phyloP scores from a whole-genome alignment of 1,284 basidiomycete genomes.

The Apiotrichum mycotoxinovorans region DNA sequence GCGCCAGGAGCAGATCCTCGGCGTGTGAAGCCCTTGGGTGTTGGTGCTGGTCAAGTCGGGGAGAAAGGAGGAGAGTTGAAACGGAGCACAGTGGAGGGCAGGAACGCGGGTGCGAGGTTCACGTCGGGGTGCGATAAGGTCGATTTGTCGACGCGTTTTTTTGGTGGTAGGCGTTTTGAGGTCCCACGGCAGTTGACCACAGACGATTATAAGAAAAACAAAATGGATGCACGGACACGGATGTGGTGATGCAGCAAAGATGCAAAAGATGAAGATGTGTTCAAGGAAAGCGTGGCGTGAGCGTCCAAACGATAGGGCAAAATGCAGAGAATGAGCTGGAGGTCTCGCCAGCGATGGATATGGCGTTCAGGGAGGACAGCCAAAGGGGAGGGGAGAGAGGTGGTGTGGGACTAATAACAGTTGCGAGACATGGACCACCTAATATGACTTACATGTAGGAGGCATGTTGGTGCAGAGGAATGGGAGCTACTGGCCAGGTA shows the following conservation, averaged over 20 bases:
- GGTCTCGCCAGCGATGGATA: constrained; percentile 11
- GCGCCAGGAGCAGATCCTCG: constrained; percentile 22
- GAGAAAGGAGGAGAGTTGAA: background rate
- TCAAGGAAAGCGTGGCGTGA: no score
- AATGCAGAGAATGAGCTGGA: background rate
- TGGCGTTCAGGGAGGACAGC: background rate
- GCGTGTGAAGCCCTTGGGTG: constrained; percentile 32
- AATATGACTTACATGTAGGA: background rate
- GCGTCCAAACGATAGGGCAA: no score
- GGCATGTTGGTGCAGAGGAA: background rate
- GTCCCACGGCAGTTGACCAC: no score
- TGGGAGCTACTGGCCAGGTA: background rate
- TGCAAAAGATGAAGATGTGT: background rate
- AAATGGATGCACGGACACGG: no score
- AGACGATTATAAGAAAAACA: no score
- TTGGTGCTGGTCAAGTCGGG: constrained; percentile 4
- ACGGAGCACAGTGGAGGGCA: background rate
- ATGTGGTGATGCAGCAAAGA: no score
- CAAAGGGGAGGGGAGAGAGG: no score
- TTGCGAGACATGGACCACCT: no score
- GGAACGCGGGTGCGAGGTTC: background rate
- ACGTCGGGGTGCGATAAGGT: no score
- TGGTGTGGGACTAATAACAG: no score
- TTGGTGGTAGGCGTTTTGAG: no score
- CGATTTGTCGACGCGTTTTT: no score